Conservation (phyloP, 2,329 filamentous ascomycete genomes). For the Huntiella savannae region DNA sequence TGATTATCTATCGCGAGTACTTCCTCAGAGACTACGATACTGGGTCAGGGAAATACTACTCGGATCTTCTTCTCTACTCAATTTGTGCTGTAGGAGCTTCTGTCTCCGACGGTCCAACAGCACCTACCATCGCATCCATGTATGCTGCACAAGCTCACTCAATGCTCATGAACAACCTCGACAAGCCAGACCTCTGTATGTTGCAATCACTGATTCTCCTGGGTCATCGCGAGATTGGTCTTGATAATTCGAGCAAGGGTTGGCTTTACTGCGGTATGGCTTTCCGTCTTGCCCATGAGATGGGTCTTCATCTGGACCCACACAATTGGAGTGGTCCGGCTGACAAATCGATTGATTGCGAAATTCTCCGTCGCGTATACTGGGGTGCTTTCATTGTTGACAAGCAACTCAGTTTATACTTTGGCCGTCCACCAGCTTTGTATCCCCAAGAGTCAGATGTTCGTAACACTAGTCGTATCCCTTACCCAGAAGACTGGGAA, state of each 20-base stretch:
- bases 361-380: constrained; percentile 29
- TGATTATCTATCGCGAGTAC: constrained; percentile 31
- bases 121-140: constrained; percentile 21
- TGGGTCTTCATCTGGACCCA: constrained; percentile 32
- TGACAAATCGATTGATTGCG: constrained; percentile 24
- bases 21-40: constrained; percentile 30
- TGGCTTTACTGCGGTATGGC: constrained; percentile 34
- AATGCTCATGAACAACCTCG: constrained; percentile 25
- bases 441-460: constrained; percentile 31
- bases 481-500: constrained; percentile 30
- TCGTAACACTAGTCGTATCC: constrained; percentile 27
- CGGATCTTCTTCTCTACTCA: constrained; percentile 27
- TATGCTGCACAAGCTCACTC: constrained; percentile 27
- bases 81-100: constrained; percentile 30
- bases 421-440: constrained; percentile 29
- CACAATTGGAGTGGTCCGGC: constrained; percentile 26
- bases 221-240: constrained; percentile 28
- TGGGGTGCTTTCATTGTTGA: constrained; percentile 32
- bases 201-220: constrained; percentile 26
- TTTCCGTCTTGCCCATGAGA: constrained; percentile 30
- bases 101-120: constrained; percentile 21
- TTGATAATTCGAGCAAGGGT: constrained; percentile 28
- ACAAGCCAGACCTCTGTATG: constrained; percentile 27
- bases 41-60: constrained; percentile 28
- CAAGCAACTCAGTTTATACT: constrained; percentile 32